Percentiles rank a stretch among this genome's conserved stretches.
Evolutionary conservation across 805 yeast genomes (phyloP).

Genomic region (Myxozyma vanderwaltii): DNA sequence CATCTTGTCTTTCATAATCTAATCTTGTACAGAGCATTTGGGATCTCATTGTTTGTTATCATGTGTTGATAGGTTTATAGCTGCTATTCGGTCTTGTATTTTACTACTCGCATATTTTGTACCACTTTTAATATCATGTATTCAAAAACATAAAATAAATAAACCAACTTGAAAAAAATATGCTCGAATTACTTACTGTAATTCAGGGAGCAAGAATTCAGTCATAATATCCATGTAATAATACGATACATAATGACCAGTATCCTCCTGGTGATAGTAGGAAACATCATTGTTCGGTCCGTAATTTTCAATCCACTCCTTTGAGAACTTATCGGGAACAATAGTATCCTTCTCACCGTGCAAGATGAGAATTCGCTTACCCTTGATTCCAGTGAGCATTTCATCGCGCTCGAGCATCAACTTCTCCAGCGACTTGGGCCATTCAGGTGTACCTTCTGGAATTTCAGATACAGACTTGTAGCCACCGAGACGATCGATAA

Average conservation of each 20-base stretch:
- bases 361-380: conserved; percentile 38
- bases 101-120: background rate
- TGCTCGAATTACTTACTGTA: conserved; percentile 4
- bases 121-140: background rate
- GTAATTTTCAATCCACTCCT: conserved; percentile 39
- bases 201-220: conserved; percentile 35
- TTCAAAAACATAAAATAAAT: background rate
- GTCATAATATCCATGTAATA: conserved; percentile 38
- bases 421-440: conserved; percentile 33
- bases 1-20: background rate
- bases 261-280: conserved; percentile 38
- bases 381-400: conserved; percentile 19
- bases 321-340: conserved; percentile 43
- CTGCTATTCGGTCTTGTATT: background rate
- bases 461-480: conserved; percentile 20
- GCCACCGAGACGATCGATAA: conserved; percentile 47
- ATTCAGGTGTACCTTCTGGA: conserved; percentile 23
- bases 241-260: conserved; percentile 41
- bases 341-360: conserved; percentile 44
- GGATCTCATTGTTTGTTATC: background rate
- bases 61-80: background rate
- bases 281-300: conserved; percentile 30
- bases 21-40: conserved; percentile 1
- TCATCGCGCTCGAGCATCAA: conserved; percentile 23
- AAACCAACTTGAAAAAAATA: background rate